Evolutionary conservation across 257 asterid genomes (phyloP), one percentile per base, ranked within the genome.

Genomic region (Ilex asprella): DNA sequence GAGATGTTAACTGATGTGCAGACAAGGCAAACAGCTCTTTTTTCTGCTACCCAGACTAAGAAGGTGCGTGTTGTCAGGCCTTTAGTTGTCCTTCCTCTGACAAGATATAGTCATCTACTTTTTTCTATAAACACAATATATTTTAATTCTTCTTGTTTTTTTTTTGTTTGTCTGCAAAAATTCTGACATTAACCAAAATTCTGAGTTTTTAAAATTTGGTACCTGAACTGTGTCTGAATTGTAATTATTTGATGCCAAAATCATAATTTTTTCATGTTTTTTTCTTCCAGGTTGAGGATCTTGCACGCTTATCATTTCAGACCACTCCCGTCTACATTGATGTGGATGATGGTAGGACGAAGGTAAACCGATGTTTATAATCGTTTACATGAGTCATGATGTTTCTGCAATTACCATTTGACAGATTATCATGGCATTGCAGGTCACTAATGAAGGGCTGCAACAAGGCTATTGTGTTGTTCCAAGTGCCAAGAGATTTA

Each of bases 31-130:
- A 89, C 99, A 56, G 89, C 95, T 61, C 96, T 92, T 59, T 92
- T 92, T 78, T 92, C 99, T 53, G 99, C 99, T 66, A 92, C 99
- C 43, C 99, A 89, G 77, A 89, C 99, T 29, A 86, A 89, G 76
- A 83, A 92, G 96, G 99, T 86, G 82, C 31, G 29, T 4, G 21
- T 31, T 2, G 5, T 61, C 52, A 14, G 39, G 39, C 49, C 67
- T 56, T 51, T 12, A 12, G 13, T 55, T 57, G 60, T 16, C 67
- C 55, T 47, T 35, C 8, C 41, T 35, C 41, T 35, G 41, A 4
- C 1, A 35, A 13, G 11, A 16, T 15, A 27, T 4, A 41, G 53
- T 31, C 60, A 52, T 64, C 39, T 39, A n/a, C 41, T 8, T 56
- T 39, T 54, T 59, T 21, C 12, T 35, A 35, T 35, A 0, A 35